Conservation (phyloP, 495 filamentous ascomycete genomes). For the Acidomyces sp. region DNA sequence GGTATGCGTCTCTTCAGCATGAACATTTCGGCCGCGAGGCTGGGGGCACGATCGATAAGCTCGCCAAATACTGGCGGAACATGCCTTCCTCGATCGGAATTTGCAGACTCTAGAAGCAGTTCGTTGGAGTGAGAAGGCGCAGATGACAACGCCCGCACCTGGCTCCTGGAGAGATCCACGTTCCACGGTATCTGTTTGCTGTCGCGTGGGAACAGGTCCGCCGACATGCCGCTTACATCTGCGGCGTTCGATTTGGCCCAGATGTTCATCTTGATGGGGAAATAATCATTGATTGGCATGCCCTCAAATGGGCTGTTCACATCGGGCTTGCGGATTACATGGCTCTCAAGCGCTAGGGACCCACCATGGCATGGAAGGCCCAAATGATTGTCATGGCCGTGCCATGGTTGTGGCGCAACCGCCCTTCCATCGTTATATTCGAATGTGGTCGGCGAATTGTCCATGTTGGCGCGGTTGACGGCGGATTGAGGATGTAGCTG, state of each 20-base stretch:
- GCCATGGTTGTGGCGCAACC: neutral
- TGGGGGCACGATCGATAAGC: neutral
- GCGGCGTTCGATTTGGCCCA: neutral
- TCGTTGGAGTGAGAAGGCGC: neutral
- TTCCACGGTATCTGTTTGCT: neutral
- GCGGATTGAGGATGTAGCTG: neutral
- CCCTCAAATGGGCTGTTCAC: conserved; percentile 1
- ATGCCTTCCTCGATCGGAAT: neutral
- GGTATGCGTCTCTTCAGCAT: conserved; percentile 13
- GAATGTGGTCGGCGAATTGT: neutral
- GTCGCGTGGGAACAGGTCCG: too few relatives aligned
- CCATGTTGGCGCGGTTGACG: neutral
- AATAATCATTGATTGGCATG: conserved; percentile 6
- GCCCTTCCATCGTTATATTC: neutral
- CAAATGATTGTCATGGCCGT: neutral
- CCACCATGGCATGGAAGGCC: neutral
- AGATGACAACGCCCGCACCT: conserved; percentile 3
- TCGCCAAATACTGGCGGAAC: conserved; percentile 2
- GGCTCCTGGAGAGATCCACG: neutral
- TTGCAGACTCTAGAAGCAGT: neutral
- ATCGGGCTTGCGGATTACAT: neutral
- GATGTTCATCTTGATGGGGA: conserved; percentile 8
- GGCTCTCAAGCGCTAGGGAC: neutral
- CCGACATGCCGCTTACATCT: too few relatives aligned
- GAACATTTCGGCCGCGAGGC: conserved; percentile 6